Conservation (phyloP, 768 basidiomycete genomes). For the Kwoniella dejecticola region DNA sequence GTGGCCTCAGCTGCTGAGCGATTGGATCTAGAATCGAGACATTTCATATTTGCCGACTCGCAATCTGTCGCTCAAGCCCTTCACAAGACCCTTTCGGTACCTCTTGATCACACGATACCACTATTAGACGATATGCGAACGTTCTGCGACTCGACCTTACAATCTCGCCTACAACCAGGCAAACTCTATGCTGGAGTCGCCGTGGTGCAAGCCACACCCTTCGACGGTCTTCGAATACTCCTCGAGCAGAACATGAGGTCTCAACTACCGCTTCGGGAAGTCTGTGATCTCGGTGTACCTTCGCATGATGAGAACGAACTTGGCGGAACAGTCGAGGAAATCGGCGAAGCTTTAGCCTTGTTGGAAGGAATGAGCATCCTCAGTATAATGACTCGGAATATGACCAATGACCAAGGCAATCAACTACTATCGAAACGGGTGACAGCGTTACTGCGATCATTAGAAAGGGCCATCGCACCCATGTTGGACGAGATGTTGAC, state of each 20-base stretch:
- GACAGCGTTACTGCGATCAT: constrained; percentile 28
- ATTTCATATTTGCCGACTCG: constrained; percentile 55
- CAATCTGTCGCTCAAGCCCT: constrained; percentile 48
- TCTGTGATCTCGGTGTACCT: constrained; percentile 33
- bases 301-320: constrained; percentile 26
- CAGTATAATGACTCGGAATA: constrained; percentile 42
- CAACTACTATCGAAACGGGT: constrained; percentile 24
- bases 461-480: constrained; percentile 52
- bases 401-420: constrained; percentile 16
- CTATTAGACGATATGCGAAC: constrained; percentile 47
- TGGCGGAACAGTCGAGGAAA: constrained; percentile 51
- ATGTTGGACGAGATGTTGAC: constrained; percentile 53
- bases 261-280: constrained; percentile 53
- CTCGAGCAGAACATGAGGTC: constrained; percentile 48
- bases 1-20: constrained; percentile 44
- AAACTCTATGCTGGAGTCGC: constrained; percentile 52
- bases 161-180: constrained; percentile 37
- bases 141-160: constrained; percentile 47
- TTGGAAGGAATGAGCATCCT: constrained; percentile 53
- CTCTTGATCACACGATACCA: constrained; percentile 46
- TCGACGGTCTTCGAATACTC: constrained; percentile 54
- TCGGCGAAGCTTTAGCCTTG: constrained; percentile 51
- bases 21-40: constrained; percentile 43
- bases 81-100: constrained; percentile 50
- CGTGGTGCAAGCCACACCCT: constrained; percentile 55